Conservation (phyloP, 164 flowering plant genomes). For the Liriodendron chinense region DNA sequence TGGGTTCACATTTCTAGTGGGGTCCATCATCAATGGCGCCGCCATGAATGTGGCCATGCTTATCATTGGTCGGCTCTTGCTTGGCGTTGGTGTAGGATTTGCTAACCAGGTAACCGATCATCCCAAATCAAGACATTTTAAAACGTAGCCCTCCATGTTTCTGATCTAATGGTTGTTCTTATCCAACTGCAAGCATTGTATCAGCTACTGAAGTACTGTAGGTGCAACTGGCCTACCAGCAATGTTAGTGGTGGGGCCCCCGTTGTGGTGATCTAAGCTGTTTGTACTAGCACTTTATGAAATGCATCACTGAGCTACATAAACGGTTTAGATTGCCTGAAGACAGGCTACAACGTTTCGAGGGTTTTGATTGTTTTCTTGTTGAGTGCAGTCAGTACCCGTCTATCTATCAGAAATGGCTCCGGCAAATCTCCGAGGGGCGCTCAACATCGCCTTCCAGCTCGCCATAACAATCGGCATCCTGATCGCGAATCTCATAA, state of each 20-base stretch:
- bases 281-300: too few species aligned
- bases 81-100: slow-evolving; percentile 45
- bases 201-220: too few species aligned
- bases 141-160: neutral
- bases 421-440: slow-evolving; percentile 19
- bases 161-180: too few species aligned
- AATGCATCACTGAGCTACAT: too few species aligned
- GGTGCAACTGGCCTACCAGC: too few species aligned
- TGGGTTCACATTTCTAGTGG: slow-evolving; percentile 27
- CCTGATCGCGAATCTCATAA: slow-evolving; percentile 18
- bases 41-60: slow-evolving; percentile 29
- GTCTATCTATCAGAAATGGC: slow-evolving; percentile 24
- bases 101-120: slow-evolving; percentile 31
- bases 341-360: too few species aligned
- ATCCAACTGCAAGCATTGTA: too few species aligned
- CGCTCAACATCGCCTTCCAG: slow-evolving; percentile 22
- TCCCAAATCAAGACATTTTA: neutral
- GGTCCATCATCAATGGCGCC: slow-evolving; percentile 29
- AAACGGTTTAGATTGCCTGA: too few species aligned
- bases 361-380: neutral
- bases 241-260: too few species aligned
- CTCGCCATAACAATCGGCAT: slow-evolving; percentile 19
- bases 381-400: slow-evolving; percentile 17
- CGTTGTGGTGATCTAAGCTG: too few species aligned
- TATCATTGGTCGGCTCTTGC: slow-evolving; percentile 35